A percentile compares a stretch with the other conserved stretches of the same genome.
Conservation (phyloP, 768 basidiomycete genomes). For the Suillus occidentalis region DNA sequence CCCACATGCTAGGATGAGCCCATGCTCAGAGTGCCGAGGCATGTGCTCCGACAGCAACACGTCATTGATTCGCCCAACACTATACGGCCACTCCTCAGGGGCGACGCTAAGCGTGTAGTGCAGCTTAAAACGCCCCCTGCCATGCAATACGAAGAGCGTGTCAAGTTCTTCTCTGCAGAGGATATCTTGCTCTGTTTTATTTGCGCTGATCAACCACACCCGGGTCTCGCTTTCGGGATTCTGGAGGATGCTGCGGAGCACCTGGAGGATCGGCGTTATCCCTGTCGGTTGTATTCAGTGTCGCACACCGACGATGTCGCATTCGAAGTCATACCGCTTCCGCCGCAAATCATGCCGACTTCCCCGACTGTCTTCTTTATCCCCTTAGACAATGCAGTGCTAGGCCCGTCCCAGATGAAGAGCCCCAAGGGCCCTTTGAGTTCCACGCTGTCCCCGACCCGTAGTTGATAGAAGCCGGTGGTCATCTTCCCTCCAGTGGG, state of each 20-base stretch:
- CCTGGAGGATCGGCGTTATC: slow-evolving; percentile 60
- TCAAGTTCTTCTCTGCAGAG: slow-evolving; percentile 52
- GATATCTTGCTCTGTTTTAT: slow-evolving; percentile 50
- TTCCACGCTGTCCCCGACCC: slow-evolving; percentile 49
- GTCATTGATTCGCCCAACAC: slow-evolving; percentile 41
- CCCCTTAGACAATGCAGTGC: slow-evolving; percentile 38
- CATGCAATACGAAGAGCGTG: slow-evolving; percentile 28
- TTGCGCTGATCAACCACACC: slow-evolving; percentile 50
- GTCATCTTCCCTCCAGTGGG: slow-evolving; percentile 55
- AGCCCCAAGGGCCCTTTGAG: slow-evolving; percentile 61
- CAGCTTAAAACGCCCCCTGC: slow-evolving; percentile 35
- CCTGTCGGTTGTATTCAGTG: slow-evolving; percentile 23
- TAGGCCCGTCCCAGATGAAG: slow-evolving; percentile 52
- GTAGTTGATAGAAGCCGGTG: slow-evolving; percentile 45
- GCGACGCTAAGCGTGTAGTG: slow-evolving; percentile 42
- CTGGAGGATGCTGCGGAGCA: slow-evolving; percentile 46
- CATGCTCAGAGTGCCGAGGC: slow-evolving; percentile 39
- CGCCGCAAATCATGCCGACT: slow-evolving; percentile 57
- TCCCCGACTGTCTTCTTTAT: slow-evolving; percentile 34
- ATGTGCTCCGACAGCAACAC: slow-evolving; percentile 40
- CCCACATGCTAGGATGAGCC: slow-evolving; percentile 50
- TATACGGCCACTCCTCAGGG: slow-evolving; percentile 40
- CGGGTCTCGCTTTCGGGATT: slow-evolving; percentile 41
- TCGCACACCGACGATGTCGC: not conserved
- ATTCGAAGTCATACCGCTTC: slow-evolving; percentile 41